phyloP scores from a whole-genome alignment of 2,329 filamentous ascomycete species.

The Talaromyces funiculosus region DNA sequence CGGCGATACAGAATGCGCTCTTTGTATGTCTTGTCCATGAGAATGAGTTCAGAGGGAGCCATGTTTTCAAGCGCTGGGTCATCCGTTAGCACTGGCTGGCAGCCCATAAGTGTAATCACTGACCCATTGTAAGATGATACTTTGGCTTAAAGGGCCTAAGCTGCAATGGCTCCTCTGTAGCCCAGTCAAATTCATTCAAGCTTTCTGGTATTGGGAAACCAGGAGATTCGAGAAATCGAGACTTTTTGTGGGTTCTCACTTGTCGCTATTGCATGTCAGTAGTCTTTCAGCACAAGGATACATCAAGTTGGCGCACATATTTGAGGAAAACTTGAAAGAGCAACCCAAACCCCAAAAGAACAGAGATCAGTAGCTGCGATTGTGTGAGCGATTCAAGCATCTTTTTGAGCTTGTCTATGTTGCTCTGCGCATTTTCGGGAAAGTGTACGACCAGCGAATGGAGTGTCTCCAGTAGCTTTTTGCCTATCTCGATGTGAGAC shows the following conservation, averaged over 20 bases:
- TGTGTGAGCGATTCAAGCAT: neutral
- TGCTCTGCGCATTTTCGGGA: neutral
- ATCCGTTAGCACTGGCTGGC: neutral
- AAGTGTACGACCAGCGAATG: neutral
- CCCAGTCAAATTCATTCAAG: conserved; percentile 48
- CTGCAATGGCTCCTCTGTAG: conserved; percentile 47
- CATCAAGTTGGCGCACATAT: neutral
- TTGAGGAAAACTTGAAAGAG: conserved; percentile 6
- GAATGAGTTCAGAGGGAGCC: conserved; percentile 50
- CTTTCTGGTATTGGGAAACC: conserved; percentile 21
- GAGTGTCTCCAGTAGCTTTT: neutral
- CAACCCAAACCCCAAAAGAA: neutral
- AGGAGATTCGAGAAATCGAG: conserved; percentile 13
- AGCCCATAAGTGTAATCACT: conserved; percentile 12
- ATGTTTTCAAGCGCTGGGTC: conserved; percentile 48
- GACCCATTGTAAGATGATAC: conserved; percentile 61
- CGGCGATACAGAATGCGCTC: conserved; percentile 48
- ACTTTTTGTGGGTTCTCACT: neutral
- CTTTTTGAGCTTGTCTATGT: neutral
- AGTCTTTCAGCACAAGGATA: neutral
- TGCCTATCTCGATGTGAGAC: conserved; percentile 3
- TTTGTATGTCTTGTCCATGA: conserved; percentile 56
- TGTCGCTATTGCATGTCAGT: conserved; percentile 1
- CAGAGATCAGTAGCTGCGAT: neutral
- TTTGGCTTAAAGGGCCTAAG: conserved; percentile 56